Evolutionary conservation across 163 green algal species (phyloP).

Genomic region (Scenedesmus sp.): DNA sequence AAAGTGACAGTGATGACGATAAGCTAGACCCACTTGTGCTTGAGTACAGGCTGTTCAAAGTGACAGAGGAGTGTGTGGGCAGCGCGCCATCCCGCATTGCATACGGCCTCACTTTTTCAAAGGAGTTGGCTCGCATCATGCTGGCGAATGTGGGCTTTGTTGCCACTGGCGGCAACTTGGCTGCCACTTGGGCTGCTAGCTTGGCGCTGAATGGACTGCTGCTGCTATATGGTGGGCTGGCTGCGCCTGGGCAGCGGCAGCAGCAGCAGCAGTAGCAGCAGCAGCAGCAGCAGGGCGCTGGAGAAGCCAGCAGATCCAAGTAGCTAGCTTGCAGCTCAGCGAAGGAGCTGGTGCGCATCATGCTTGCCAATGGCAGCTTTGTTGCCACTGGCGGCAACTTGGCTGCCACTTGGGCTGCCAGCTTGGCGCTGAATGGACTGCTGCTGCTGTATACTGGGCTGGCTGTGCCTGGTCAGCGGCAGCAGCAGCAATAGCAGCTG

Average conservation of each 20-base stretch:
- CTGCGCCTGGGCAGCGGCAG: background rate
- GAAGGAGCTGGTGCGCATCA: background rate
- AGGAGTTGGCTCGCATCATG: conserved; percentile 24
- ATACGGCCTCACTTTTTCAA: conserved; percentile 22
- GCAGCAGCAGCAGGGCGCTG: background rate
- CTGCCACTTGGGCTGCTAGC: background rate
- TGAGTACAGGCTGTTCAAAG: conserved; percentile 47
- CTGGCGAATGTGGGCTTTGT: conserved; percentile 32
- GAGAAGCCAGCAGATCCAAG: background rate
- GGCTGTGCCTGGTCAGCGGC: background rate
- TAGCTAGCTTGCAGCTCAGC: background rate
- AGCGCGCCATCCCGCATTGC: conserved; percentile 3
- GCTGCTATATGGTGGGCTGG: background rate
- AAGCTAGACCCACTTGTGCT: conserved; percentile 16
- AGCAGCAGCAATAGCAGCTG: background rate
- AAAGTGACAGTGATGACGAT: conserved; percentile 5
- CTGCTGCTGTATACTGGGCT: background rate
- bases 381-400: background rate
- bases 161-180: conserved; percentile 17
- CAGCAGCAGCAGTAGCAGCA: background rate
- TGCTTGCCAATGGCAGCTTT: background rate
- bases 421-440: background rate
- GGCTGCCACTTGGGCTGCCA: background rate
- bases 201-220: conserved; percentile 16
- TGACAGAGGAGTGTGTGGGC: conserved; percentile 15